Percentiles rank a stretch among this genome's conserved stretches.
Conservation (phyloP, 805 yeast genomes). For the Saturnispora hagleri region DNA sequence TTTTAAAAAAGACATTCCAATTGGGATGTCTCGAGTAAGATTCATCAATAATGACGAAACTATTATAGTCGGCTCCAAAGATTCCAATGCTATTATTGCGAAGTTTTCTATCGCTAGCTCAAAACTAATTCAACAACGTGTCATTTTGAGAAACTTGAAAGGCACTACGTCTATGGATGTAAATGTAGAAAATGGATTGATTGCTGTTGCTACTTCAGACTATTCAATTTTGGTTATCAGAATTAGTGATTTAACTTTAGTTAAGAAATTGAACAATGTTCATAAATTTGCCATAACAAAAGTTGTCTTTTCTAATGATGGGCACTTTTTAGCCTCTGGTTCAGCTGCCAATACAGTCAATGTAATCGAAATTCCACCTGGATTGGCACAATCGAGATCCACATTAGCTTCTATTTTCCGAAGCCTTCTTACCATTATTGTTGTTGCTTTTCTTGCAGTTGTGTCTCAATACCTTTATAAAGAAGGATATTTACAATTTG, state of each 20-base stretch:
- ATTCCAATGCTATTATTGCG: conserved; percentile 36
- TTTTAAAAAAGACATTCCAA: conserved; percentile 21
- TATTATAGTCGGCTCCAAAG: conserved; percentile 36
- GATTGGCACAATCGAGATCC: conserved; percentile 34
- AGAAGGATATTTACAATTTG: conserved; percentile 22
- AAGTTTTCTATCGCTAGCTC: conserved; percentile 36
- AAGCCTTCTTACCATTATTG: conserved; percentile 18
- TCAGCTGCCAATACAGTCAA: conserved; percentile 71
- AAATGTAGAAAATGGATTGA: conserved; percentile 28
- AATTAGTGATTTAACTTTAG: conserved; percentile 39
- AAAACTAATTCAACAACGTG: conserved; percentile 33
- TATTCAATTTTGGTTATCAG: conserved; percentile 53
- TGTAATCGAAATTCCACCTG: conserved; percentile 50
- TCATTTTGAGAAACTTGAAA: conserved; percentile 39
- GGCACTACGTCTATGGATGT: conserved; percentile 50
- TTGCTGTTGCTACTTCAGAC: conserved; percentile 57
- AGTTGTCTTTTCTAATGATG: conserved; percentile 60
- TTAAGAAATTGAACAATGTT: conserved; percentile 46
- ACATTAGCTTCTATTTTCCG: conserved; percentile 21
- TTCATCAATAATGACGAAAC: conserved; percentile 28
- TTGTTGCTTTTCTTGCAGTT: conserved; percentile 20
- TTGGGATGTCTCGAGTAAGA: conserved; percentile 24
- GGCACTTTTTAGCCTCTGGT: conserved; percentile 56
- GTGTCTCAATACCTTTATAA: conserved; percentile 22
- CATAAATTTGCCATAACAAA: conserved; percentile 75